A percentile compares a stretch with the other conserved stretches of the same genome.
Evolutionary conservation across 176 grass and related monocot genomes (phyloP).

Genomic region (Dendrocalamus sinicus): DNA sequence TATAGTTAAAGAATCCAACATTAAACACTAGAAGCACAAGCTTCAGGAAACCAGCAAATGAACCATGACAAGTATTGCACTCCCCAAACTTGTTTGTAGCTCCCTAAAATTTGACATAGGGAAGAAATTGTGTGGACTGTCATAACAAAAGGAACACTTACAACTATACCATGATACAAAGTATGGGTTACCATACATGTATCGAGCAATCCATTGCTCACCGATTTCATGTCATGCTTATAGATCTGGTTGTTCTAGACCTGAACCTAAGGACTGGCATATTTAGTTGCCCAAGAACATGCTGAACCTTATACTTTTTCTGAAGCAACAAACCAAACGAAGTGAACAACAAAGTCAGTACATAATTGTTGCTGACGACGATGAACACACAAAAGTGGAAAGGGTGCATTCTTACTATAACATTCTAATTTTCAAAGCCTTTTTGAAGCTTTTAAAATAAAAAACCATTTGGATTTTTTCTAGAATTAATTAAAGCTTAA

Average conservation of each 20-base stretch:
- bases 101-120: slow-evolving; percentile 63
- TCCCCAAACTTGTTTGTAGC: slow-evolving; percentile 54
- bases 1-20: too few relatives aligned
- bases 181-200: slow-evolving; percentile 4
- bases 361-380: neutral
- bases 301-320: slow-evolving; percentile 84
- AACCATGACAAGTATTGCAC: slow-evolving; percentile 78
- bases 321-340: slow-evolving; percentile 25
- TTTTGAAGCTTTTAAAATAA: too few relatives aligned
- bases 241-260: slow-evolving; percentile 79
- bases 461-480: too few relatives aligned
- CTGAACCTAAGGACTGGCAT: slow-evolving; percentile 63
- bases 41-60: slow-evolving; percentile 79
- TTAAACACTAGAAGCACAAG: slow-evolving; percentile 8
- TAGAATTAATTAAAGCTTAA: too few relatives aligned
- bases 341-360: slow-evolving; percentile 10
- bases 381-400: neutral
- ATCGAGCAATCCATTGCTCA: slow-evolving; percentile 54
- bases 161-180: neutral
- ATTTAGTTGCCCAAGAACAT: slow-evolving; percentile 73
- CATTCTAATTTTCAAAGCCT: too few relatives aligned
- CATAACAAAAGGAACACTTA: neutral
- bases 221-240: slow-evolving; percentile 28
- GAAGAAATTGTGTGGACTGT: slow-evolving; percentile 18
- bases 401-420: neutral